phyloP scores from a whole-genome alignment of 202 grass and related monocot genomes.

The Panicum hallii region DNA sequence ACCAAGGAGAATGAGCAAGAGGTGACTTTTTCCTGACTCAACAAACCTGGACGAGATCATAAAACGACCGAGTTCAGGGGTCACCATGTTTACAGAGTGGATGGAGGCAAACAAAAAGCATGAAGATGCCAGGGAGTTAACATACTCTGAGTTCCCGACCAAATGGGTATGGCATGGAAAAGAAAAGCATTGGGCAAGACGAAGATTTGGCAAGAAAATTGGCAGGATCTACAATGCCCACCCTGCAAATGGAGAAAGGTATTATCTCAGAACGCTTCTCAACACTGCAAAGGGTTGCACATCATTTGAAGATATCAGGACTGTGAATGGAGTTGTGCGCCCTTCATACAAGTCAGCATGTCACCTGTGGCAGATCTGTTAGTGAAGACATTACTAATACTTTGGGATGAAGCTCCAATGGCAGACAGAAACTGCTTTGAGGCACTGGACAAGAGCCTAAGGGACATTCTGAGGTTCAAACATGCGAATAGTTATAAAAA shows the following conservation, averaged over 20 bases:
- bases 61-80: background rate
- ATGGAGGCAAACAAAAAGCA: background rate
- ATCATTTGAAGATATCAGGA: background rate
- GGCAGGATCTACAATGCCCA: background rate
- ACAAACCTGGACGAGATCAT: conserved; percentile 14
- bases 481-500: background rate
- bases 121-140: background rate
- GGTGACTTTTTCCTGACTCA: conserved; percentile 46
- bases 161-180: conserved; percentile 4
- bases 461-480: conserved; percentile 15
- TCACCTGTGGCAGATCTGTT: background rate
- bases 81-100: conserved; percentile 29
- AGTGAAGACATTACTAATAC: conserved; percentile 15
- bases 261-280: background rate
- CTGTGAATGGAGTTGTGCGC: background rate
- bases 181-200: background rate
- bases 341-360: background rate
- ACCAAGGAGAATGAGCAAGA: conserved; percentile 31
- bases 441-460: conserved; percentile 25
- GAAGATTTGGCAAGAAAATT: background rate
- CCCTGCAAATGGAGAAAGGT: background rate
- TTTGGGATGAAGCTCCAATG: conserved; percentile 38
- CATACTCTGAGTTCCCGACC: conserved; percentile 8
- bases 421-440: background rate
- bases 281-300: background rate